Percentiles rank a stretch among this genome's conserved stretches.
Evolutionary conservation across 2,329 filamentous ascomycete species (phyloP).

Genomic region (Tolypocladium endophyticum): DNA sequence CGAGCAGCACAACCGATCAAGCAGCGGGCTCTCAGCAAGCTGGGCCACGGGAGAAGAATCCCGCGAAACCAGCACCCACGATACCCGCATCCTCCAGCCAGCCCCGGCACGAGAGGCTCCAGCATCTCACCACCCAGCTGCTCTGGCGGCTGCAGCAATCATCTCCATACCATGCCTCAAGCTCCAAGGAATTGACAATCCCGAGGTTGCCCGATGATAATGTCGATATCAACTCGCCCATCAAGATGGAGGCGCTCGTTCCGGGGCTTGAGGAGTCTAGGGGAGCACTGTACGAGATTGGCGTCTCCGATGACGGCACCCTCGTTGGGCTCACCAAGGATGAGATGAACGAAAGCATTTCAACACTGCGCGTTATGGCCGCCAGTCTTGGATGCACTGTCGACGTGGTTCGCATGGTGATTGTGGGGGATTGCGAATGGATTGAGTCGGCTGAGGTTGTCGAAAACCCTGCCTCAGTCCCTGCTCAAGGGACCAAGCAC

Average conservation of each 20-base stretch:
- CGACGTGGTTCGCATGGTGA: constrained; percentile 69
- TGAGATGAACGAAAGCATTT: constrained; percentile 84
- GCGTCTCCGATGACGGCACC: constrained; percentile 87
- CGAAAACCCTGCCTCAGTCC: constrained; percentile 12
- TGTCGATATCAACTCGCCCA: constrained; percentile 32
- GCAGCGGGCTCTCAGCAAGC: constrained; percentile 1
- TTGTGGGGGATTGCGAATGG: constrained; percentile 80
- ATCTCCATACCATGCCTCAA: constrained; percentile 77
- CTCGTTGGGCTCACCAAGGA: constrained; percentile 81
- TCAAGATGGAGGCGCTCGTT: constrained; percentile 47
- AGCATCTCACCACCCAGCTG: constrained; percentile 89
- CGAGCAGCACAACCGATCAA: constrained; percentile 48
- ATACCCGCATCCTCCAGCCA: constrained; percentile 42
- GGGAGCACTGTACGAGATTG: constrained; percentile 92
- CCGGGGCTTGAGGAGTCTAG: constrained; percentile 86
- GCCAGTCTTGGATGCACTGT: constrained; percentile 81
- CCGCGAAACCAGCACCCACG: constrained; percentile 15
- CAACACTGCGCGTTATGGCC: constrained; percentile 81
- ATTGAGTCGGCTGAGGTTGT: constrained; percentile 29
- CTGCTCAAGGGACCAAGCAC: constrained; percentile 12
- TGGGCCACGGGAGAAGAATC: constrained; percentile 1
- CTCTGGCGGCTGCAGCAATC: constrained; percentile 94
- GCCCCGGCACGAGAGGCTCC: constrained; percentile 70
- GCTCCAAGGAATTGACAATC: constrained; percentile 62
- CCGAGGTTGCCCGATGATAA: constrained; percentile 61